Evolutionary conservation across 2,329 filamentous ascomycete genomes (phyloP).

Genomic region (Rhynchosporium secalis): DNA sequence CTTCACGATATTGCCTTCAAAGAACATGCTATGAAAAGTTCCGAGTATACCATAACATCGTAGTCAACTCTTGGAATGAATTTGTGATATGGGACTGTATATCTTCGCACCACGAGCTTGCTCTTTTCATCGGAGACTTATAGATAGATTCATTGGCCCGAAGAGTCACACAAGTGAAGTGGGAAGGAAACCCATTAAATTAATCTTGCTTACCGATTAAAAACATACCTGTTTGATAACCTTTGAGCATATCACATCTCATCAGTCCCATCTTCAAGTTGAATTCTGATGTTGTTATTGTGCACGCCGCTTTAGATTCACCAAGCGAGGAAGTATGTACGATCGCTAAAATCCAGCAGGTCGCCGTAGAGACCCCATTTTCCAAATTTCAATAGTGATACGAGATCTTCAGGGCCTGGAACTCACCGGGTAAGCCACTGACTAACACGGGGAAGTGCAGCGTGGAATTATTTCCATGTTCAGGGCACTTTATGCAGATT

Average conservation of each 20-base stretch:
- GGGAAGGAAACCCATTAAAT: too few species aligned
- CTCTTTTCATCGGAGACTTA: too few species aligned
- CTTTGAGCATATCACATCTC: neutral
- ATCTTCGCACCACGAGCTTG: too few species aligned
- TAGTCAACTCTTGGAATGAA: too few species aligned
- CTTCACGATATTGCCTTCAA: too few species aligned
- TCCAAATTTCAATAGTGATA: neutral
- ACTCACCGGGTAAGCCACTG: neutral
- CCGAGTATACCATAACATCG: too few species aligned
- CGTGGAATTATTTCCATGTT: neutral
- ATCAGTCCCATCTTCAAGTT: neutral
- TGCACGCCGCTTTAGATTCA: neutral
- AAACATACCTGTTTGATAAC: neutral
- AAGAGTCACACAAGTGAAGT: too few species aligned
- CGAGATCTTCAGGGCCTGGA: neutral
- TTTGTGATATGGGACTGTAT: too few species aligned
- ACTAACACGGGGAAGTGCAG: neutral
- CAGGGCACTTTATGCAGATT: neutral
- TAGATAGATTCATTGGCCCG: too few species aligned
- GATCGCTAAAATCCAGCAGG: conserved; percentile 17
- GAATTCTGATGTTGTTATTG: neutral
- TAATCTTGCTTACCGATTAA: neutral
- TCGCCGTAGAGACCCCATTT: neutral
- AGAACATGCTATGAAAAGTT: too few species aligned
- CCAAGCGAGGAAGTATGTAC: neutral